phyloP scores from a whole-genome alignment of 2,329 filamentous ascomycete species.

The Sclerotinia subarctica region DNA sequence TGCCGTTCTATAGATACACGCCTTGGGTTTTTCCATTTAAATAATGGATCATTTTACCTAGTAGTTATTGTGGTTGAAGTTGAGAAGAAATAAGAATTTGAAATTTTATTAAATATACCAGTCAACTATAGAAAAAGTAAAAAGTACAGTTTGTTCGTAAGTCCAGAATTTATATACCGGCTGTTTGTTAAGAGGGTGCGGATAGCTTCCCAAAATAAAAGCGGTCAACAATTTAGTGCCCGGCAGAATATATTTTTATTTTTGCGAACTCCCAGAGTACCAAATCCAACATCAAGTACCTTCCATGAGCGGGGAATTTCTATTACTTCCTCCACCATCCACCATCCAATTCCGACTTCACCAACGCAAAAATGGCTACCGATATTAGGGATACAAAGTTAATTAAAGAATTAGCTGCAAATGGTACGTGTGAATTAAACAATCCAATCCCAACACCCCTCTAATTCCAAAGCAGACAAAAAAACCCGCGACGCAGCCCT shows the following conservation, averaged over 20 bases:
- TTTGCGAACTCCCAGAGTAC: background rate
- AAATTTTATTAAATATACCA: too few relatives aligned
- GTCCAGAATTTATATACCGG: background rate
- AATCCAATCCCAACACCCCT: background rate
- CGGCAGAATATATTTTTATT: slow-evolving; percentile 18
- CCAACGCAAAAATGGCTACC: slow-evolving; percentile 26
- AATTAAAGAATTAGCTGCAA: slow-evolving; percentile 40
- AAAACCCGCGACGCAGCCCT: slow-evolving; percentile 75
- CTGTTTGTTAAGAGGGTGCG: too few relatives aligned
- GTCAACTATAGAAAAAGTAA: too few relatives aligned
- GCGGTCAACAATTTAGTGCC: background rate
- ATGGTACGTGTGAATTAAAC: slow-evolving; percentile 30
- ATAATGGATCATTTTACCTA: background rate
- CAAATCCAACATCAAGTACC: background rate
- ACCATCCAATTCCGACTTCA: too few relatives aligned
- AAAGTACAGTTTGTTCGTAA: background rate
- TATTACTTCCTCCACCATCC: too few relatives aligned
- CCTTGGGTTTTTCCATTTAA: background rate
- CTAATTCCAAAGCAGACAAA: slow-evolving; percentile 61
- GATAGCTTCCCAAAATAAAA: background rate
- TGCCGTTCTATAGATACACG: background rate
- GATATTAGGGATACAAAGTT: slow-evolving; percentile 39
- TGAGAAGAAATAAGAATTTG: too few relatives aligned
- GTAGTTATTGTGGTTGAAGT: too few relatives aligned
- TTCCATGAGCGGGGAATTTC: slow-evolving; percentile 5